A percentile compares a stretch with the other conserved stretches of the same genome.
Conservation (phyloP, 1,284 basidiomycete species). For the Cutaneotrichosporon dermatis region DNA sequence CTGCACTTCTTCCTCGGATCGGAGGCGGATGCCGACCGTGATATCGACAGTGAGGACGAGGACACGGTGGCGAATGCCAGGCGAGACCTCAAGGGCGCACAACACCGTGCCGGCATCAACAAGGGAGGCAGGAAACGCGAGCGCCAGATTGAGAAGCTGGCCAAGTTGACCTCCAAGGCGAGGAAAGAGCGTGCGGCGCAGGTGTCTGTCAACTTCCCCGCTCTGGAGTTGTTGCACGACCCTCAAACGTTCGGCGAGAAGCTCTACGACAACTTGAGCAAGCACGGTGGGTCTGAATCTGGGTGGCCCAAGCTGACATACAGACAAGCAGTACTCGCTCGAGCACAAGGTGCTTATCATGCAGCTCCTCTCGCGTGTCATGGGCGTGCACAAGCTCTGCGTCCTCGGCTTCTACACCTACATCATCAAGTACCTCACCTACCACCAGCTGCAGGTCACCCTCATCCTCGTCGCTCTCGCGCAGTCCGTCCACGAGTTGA, state of each 20-base stretch:
- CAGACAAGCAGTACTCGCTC: slow-evolving; percentile 84
- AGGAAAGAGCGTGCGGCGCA: slow-evolving; percentile 51
- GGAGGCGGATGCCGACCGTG: slow-evolving; percentile 66
- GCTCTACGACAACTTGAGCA: slow-evolving; percentile 79
- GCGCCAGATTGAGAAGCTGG: slow-evolving; percentile 55
- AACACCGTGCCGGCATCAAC: slow-evolving; percentile 80
- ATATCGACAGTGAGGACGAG: slow-evolving; percentile 68
- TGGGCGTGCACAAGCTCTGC: slow-evolving; percentile 86
- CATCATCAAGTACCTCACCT: slow-evolving; percentile 83
- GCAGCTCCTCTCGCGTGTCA: slow-evolving; percentile 94
- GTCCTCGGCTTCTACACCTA: slow-evolving; percentile 97
- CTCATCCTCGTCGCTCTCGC: slow-evolving; percentile 92
- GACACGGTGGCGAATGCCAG: slow-evolving; percentile 54
- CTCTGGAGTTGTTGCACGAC: slow-evolving; percentile 91
- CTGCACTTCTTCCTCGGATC: slow-evolving; percentile 95
- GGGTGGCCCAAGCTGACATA: neutral
- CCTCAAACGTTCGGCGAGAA: slow-evolving; percentile 95
- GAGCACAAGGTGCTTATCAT: slow-evolving; percentile 97
- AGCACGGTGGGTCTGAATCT: slow-evolving; percentile 50
- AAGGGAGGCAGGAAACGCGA: slow-evolving; percentile 79
- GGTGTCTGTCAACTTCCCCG: slow-evolving; percentile 75
- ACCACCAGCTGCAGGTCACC: slow-evolving; percentile 90
- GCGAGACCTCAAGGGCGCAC: slow-evolving; percentile 65
- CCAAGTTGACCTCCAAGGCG: slow-evolving; percentile 67
- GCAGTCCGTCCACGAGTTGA: slow-evolving; percentile 91